Base-by-base conservation (phyloP, 2,329 filamentous ascomycete genomes). In the Neonectria hederae region DNA sequence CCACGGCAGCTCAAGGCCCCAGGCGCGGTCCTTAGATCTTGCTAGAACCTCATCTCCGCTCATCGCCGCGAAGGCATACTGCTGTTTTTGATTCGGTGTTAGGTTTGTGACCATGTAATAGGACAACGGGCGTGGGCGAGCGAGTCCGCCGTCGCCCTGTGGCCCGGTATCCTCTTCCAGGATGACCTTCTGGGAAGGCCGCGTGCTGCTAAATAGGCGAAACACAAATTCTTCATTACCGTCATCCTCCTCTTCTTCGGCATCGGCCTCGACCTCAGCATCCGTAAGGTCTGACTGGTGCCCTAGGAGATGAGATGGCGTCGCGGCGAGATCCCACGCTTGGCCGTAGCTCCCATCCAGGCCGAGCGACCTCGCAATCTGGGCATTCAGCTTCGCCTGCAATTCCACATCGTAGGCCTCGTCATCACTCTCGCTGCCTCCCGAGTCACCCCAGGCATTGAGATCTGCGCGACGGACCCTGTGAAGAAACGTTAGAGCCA, bases 1-100 rank as follows among this genome's bases (percentile, higher is more conserved):
- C 88, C 88, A 90, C 2, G 87, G 87, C 68, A 86, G 80, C 74
- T 89, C 87, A 45, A 87, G 75, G 0, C 87, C 88, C 87, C 87
- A 89, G 7, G 80, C 80, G 58, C 82, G 78, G 69, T 74, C 76
- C 49, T 70, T 72, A n/a, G 83, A 82, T 64, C 80, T 77, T 22
- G 71, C 71, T 2, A 85, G 55, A 14, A 90, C 75, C 14, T 86
- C 82, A n/a, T 85, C 83, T 6, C 83, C 84, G 30, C 76, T 83
- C 11, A 90, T 76, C 3, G 88, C 85, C 3, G 81, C 79, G n/a
- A 69, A 70, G 30, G 75, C 75, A 62, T 85, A 86, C 66, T 81
- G 73, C 22, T 73, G 72, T 51, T 74, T 78, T 69, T 78, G 73
- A 49, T 78, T 73, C 0, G 76, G 72, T 0, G 81, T 75, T 17